Conservation (phyloP, 345 rosid genomes). For the Syzygium grande region DNA sequence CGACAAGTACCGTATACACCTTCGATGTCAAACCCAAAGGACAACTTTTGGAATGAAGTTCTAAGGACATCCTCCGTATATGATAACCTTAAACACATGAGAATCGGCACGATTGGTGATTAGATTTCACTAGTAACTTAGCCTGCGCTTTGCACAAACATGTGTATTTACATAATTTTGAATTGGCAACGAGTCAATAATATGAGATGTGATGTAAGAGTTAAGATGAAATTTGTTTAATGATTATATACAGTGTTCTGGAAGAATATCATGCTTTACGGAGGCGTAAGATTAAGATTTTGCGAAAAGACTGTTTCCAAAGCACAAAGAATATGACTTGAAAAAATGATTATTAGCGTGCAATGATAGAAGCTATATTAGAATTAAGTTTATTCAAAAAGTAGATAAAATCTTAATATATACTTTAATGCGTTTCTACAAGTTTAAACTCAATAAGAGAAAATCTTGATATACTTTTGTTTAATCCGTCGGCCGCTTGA, state of each 20-base stretch:
- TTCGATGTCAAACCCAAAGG: not conserved
- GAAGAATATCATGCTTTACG: not conserved
- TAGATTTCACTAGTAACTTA: not conserved
- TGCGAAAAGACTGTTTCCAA: not conserved
- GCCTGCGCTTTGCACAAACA: rapidly evolving
- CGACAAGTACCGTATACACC: rapidly evolving
- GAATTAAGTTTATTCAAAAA: not conserved
- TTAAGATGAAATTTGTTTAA: not conserved
- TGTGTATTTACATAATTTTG: not conserved
- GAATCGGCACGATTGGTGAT: not conserved
- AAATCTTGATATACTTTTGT: not conserved
- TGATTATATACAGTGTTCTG: not conserved
- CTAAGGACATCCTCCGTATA: not conserved
- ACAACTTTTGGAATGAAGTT: not conserved
- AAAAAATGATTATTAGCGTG: not conserved
- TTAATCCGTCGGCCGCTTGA: not conserved
- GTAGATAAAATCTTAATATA: not conserved
- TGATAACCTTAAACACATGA: not conserved
- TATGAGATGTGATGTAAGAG: not conserved
- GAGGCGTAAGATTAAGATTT: no score
- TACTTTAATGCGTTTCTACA: not conserved
- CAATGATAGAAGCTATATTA: not conserved
- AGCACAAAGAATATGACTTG: not conserved
- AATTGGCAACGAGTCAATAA: not conserved
- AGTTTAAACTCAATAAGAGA: not conserved